Conservation (phyloP, 2,329 filamentous ascomycete species). For the Diaporthe ilicicola region DNA sequence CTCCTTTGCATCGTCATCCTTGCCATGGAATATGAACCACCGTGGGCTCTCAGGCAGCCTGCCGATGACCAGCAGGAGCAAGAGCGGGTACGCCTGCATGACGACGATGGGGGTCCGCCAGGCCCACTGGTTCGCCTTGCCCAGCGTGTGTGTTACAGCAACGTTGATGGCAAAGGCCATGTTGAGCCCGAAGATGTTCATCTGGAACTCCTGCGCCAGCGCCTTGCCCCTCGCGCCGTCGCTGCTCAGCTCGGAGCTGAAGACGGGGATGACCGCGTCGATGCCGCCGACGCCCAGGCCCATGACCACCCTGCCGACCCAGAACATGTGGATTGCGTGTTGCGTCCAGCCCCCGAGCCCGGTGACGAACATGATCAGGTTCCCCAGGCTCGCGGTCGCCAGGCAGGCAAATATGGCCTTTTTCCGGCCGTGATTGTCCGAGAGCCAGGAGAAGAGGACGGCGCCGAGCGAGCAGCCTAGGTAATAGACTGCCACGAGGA, state of each 20-base stretch:
- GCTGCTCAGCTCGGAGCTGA: constrained; percentile 64
- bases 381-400: constrained; percentile 29
- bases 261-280: constrained; percentile 68
- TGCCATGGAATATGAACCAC: constrained; percentile 63
- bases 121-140: constrained; percentile 66
- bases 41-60: constrained; percentile 65
- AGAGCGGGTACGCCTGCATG: constrained; percentile 67
- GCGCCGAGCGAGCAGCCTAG: constrained; percentile 66
- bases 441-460: constrained; percentile 41
- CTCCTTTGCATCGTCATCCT: constrained; percentile 57
- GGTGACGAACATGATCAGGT: constrained; percentile 31
- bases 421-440: constrained; percentile 30
- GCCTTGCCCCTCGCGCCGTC: constrained; percentile 65
- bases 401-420: constrained; percentile 32
- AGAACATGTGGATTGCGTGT: constrained; percentile 28
- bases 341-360: constrained; percentile 29
- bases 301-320: constrained; percentile 41
- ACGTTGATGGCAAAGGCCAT: constrained; percentile 70
- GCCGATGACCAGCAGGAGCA: constrained; percentile 61
- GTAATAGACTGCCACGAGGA: constrained; percentile 65
- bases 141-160: constrained; percentile 58
- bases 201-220: constrained; percentile 70
- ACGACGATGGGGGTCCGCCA: constrained; percentile 68
- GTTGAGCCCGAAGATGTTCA: constrained; percentile 69
- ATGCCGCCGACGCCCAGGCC: constrained; percentile 66